Base-by-base conservation (phyloP, 352 stramenopile genomes). In the Globisporangium ultimum region DNA sequence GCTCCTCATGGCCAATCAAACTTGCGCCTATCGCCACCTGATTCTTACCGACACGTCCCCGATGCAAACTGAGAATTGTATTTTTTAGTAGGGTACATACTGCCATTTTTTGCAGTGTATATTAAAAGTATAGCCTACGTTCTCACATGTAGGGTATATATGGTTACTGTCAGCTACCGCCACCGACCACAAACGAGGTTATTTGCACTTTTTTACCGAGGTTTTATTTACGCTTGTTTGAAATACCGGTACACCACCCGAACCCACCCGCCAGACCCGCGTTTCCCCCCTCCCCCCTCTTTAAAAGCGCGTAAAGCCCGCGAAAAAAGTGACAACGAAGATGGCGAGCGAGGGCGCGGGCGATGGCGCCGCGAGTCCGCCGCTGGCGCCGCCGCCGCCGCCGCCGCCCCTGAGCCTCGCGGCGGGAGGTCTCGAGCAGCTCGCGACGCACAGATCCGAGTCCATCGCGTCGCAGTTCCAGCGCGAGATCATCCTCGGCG, bases 401-500 rank as follows among this genome's bases (percentile, higher is more conserved):
- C 56, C 21, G 42, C 51, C 51, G 5, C 59, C 52, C 14, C 41
- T 42, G 53, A 50, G 55, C 13, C 49, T 60, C 41, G 47, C 41
- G 40, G 42, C 46, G 47, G 28, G 54, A 48, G 51, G 55, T 42
- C 46, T 68, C 68, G 45, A 58, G 6, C 34, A 64, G 9, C 80
- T 84, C 47, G 55, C 53, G 20, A 57, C 68, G 48, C 48, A 58
- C n/a, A 66, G 62, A 15, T 51, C 64, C 38, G 80, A 87, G 21
- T 86, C 70, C 28, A 72, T 88, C 58, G 79, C 74, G 9, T 77
- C 70, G 48, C 72, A 82, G 60, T 65, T 88, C 45, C 80, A 88
- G 72, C 76, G 76, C 40, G 76, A 88, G 67, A 83, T 91, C 32
- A 83, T 91, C 32, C 61, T 89, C 51, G 66, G 68, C 46, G 66